Base-by-base conservation (phyloP, 306 rosid genomes). In the Trifolium subterraneum region DNA sequence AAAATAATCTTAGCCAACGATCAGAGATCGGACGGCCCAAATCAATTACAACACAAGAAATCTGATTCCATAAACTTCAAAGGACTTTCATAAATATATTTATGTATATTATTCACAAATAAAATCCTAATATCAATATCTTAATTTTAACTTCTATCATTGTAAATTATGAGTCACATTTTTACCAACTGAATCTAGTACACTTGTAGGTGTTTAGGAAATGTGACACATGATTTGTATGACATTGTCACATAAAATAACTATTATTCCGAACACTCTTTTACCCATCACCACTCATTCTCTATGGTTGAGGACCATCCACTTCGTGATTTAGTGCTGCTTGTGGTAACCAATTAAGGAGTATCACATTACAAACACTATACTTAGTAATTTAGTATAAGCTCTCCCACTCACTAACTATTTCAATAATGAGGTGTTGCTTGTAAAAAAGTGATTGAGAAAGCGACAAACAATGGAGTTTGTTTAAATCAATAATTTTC, bases 271-370 rank as follows among this genome's bases (percentile, higher is more conserved):
- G 39, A 68, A 64, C 16, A 35, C 51, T 71, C 85, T 79, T 63
- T 70, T n/a, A 36, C 65, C 67, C 56, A 73, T 82, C 58, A 44
- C 73, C 75, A 75, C 60, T 64, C 77, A 74, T 27, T 77, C 71
- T 73, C 51, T 67, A 47, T 67, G 71, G 75, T 73, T 75, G 82
- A 71, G 75, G 65, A 64, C 6, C 61, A 64, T 29, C 70, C 78
- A 73, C 83, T 83, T 39, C 9, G 58, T 76, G 20, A 35, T 56
- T 64, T 56, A 39, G 76, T 39, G 79, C 38, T 18, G 10, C 63
- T 72, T 58, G 68, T 64, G 74, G 78, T 18, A 71, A 72, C 39
- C 15, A 73, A 29, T 29, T 29, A 29, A 36, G 39, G 0, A 58
- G 25, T 23, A 45, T 73, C 58, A 47, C 36, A 56, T 35, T 52